Base-by-base conservation (phyloP, 2,329 filamentous ascomycete genomes). In the Mollisia scopiformis region DNA sequence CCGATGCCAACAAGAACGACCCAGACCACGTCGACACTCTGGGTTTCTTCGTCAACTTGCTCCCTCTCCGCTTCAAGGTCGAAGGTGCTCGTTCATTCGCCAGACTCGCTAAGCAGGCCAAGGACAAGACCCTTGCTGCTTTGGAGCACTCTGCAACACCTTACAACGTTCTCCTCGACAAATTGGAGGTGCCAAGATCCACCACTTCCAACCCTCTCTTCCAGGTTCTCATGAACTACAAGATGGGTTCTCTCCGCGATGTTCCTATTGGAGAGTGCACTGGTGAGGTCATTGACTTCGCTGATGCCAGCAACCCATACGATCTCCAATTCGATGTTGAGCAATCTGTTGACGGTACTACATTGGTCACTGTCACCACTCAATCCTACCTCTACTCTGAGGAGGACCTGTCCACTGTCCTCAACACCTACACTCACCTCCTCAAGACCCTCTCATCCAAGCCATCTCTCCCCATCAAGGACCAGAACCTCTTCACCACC, bases 41-140 rank as follows among this genome's bases (percentile, higher is more conserved):
- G 1, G 83, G 83, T 1, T 69, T 77, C 43, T 79, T 80, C 41
- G 60, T 84, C 2, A 84, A 85, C 59, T 66, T 84, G 0, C 69
- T 85, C 0, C 76, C 83, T 1, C 50, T 84, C 1, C 72, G 74
- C 0, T 77, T 83, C 59, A 31, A 66, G 1, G 47, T 63, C 25
- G n/a, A 65, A 28, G 16, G 52, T 25, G 33, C 49, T 30, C 62
- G 74, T 11, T 66, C 68, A 0, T 78, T 79, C 58, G 64, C 58
- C 0, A 71, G 76, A 4, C 63, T 66, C 2, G 59, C 80, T 3
- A 63, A 66, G 27, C 59, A 69, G 21, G 58, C 65, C 6, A 25
- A 52, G 10, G 55, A 60, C 16, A 69, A 62, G 57, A 55, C 63
- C 7, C 64, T 67, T 27, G 52, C 62, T 19, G 69, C 69, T 13